Percentiles rank a stretch among this genome's conserved stretches.
Conservation (phyloP, 169 alveolate species). For the Plasmodium falciparum region DNA sequence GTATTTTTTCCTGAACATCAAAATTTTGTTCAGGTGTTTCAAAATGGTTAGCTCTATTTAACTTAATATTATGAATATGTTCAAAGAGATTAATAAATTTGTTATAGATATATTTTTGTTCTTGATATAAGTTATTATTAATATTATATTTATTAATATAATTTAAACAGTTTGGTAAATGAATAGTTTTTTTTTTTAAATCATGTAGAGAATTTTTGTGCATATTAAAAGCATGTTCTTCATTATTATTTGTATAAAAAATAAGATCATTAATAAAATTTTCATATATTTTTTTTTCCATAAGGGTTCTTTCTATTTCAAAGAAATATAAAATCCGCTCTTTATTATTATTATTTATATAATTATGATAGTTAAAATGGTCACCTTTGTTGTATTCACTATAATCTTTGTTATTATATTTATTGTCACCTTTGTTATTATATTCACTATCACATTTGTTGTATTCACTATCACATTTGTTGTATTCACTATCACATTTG, state of each 20-base stretch:
- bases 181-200: slow-evolving; percentile 11
- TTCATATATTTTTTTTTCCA: slow-evolving; percentile 70
- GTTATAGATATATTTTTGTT: slow-evolving; percentile 37
- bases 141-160: slow-evolving; percentile 61
- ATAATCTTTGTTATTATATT: not conserved
- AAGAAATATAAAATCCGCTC: not conserved
- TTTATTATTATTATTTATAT: not conserved
- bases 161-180: slow-evolving; percentile 56
- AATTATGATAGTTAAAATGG: not conserved
- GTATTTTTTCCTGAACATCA: slow-evolving; percentile 44
- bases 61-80: slow-evolving; percentile 49
- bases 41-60: slow-evolving; percentile 46
- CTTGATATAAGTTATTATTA: slow-evolving; percentile 32
- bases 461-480: not conserved
- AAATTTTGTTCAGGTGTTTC: slow-evolving; percentile 72
- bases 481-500: not conserved
- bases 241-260: slow-evolving; percentile 28
- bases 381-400: not conserved
- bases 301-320: slow-evolving; percentile 31
- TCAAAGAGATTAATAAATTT: slow-evolving; percentile 46
- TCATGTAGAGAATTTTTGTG: slow-evolving; percentile 8
- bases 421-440: not conserved
- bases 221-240: slow-evolving; percentile 3
- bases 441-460: not conserved
- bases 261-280: slow-evolving; percentile 64